phyloP scores from a whole-genome alignment of 1,284 basidiomycete genomes.

The Rhizoctonia solani region DNA sequence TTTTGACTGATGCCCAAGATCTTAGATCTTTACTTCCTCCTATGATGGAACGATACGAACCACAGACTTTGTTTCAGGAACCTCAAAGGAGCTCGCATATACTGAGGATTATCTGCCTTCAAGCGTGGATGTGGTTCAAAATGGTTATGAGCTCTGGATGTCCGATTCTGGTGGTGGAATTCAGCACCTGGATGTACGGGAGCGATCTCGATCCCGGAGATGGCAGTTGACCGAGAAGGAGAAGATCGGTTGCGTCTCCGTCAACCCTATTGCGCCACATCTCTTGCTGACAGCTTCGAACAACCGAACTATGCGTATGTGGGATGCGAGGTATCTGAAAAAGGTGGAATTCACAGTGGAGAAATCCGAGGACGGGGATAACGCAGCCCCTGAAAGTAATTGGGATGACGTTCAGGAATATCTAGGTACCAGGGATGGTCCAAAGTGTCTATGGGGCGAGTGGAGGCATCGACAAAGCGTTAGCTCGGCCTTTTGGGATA shows the following conservation, averaged over 20 bases:
- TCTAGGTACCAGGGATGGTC: conserved; percentile 53
- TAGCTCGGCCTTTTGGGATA: conserved; percentile 81
- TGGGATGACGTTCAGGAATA: conserved; percentile 27
- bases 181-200: conserved; percentile 72
- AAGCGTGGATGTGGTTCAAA: conserved; percentile 65
- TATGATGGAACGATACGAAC: conserved; percentile 77
- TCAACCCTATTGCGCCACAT: conserved; percentile 70
- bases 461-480: conserved; percentile 73
- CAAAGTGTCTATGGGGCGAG: conserved; percentile 60
- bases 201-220: conserved; percentile 57
- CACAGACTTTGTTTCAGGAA: conserved; percentile 62
- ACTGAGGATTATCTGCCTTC: conserved; percentile 62
- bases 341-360: conserved; percentile 46
- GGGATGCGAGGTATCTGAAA: conserved; percentile 69
- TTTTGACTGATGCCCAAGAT: background rate
- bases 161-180: conserved; percentile 69
- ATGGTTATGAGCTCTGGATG: conserved; percentile 77
- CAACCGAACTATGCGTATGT: conserved; percentile 68
- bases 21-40: conserved; percentile 72
- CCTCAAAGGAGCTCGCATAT: conserved; percentile 67
- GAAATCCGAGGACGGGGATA: conserved; percentile 53
- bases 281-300: conserved; percentile 75
- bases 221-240: conserved; percentile 63
- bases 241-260: conserved; percentile 75
- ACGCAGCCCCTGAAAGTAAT: conserved; percentile 48